phyloP scores from a whole-genome alignment of 805 yeast species.

The Candida rishiriensis region DNA sequence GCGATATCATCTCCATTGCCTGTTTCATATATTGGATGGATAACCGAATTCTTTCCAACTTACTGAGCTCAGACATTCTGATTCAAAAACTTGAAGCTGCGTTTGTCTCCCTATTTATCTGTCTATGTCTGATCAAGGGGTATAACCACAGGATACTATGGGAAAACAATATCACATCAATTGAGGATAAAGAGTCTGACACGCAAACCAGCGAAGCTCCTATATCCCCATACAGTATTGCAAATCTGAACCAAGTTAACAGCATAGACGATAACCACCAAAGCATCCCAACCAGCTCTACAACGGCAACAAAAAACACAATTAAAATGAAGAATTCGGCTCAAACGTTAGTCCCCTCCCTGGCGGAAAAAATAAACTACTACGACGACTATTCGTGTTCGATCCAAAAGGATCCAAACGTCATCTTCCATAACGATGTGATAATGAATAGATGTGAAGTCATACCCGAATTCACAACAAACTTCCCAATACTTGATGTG shows the following conservation, averaged over 20 bases:
- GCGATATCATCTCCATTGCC: not conserved
- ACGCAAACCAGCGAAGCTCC: not conserved
- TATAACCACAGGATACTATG: too few relatives aligned
- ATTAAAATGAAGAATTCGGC: conserved; percentile 15
- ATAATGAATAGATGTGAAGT: conserved; percentile 1
- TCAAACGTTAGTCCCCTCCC: conserved; percentile 17
- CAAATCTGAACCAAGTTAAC: not conserved
- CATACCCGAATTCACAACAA: conserved; percentile 2
- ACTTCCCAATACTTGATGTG: not conserved
- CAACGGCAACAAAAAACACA: conserved; percentile 4
- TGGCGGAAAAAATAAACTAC: conserved; percentile 5
- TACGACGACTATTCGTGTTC: conserved; percentile 1
- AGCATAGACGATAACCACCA: not conserved
- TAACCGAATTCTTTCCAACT: not conserved
- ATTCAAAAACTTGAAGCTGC: conserved; percentile 2
- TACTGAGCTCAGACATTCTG: not conserved
- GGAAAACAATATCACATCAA: too few relatives aligned
- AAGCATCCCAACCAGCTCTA: conserved; percentile 5
- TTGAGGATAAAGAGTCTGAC: too few relatives aligned
- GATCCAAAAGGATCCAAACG: not conserved
- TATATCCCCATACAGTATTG: too few relatives aligned
- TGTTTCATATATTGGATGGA: conserved; percentile 15
- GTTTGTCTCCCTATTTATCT: conserved; percentile 3
- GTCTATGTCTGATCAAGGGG: conserved; percentile 5
- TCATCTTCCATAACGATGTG: not conserved